These are phyloP conservation scores for Tolypocladium cylindrosporum DNA, from an alignment of 2,329 filamentous ascomycete species.

Conservation along the genomic window DNA sequence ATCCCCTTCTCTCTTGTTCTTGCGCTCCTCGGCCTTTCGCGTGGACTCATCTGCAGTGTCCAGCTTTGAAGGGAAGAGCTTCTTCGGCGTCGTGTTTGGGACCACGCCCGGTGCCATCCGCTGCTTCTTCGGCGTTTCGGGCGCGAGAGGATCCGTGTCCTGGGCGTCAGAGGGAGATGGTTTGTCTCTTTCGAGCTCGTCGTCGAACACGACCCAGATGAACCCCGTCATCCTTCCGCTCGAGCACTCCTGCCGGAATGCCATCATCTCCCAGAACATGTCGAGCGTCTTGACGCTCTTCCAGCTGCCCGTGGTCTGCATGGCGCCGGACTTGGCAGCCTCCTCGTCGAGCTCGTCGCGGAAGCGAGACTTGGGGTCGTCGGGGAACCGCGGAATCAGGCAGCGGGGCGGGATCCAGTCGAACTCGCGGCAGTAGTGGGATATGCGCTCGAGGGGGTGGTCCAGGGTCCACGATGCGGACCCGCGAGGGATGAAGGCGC, in stretches of 20 bases:
- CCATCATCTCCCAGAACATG: slow-evolving; percentile 99
- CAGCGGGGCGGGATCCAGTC: slow-evolving; percentile 64
- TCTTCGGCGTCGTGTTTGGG: slow-evolving; percentile 22
- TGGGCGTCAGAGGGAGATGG: slow-evolving; percentile 2
- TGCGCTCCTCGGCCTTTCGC: slow-evolving; percentile 2
- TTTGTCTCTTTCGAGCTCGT: slow-evolving; percentile 15
- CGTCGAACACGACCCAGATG: slow-evolving; percentile 81
- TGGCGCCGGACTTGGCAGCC: slow-evolving; percentile 44
- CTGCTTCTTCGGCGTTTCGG: slow-evolving; percentile 23
- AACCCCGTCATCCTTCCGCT: slow-evolving; percentile 89
- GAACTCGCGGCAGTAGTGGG: slow-evolving; percentile 49
- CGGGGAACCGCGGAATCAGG: slow-evolving; percentile 82
- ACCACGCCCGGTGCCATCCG: slow-evolving; percentile 11
- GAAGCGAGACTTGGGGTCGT: slow-evolving; percentile 90
- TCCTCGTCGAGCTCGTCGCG: slow-evolving; percentile 84
- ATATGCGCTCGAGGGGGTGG: slow-evolving; percentile 57
- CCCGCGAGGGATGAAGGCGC: slow-evolving; percentile 60
- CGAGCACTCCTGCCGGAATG: slow-evolving; percentile 90
- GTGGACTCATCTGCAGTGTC: background rate
- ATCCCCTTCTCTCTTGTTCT: slow-evolving; percentile 18
- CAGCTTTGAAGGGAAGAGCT: slow-evolving; percentile 15
- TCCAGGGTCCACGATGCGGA: slow-evolving; percentile 59
- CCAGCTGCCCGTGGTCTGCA: slow-evolving; percentile 60
- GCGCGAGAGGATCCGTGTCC: slow-evolving; percentile 8
- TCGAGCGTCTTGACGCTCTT: slow-evolving; percentile 72